Conservation (phyloP, 1,284 basidiomycete genomes). For the Rhodotorula glutinis region DNA sequence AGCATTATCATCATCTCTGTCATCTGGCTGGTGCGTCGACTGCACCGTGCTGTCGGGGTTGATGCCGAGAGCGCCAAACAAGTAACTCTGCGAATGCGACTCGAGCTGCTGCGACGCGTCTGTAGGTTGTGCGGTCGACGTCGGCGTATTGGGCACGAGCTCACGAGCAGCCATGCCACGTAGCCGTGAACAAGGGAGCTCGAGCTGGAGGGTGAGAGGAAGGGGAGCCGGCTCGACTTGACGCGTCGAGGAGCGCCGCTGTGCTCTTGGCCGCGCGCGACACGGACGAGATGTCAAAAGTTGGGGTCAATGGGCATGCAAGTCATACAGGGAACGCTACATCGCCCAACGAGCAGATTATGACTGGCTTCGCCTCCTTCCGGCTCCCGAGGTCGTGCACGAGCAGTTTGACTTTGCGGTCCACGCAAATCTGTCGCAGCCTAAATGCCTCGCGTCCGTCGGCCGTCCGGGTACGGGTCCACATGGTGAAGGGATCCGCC, state of each 20-base stretch:
- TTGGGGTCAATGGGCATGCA: too few relatives aligned
- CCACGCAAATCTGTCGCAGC: too few relatives aligned
- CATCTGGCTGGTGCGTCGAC: neutral
- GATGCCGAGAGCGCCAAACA: neutral
- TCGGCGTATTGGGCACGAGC: slow-evolving; percentile 21
- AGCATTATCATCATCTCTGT: too few relatives aligned
- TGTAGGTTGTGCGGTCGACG: neutral
- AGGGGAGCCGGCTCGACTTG: neutral
- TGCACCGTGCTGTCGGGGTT: neutral
- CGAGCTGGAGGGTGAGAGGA: neutral
- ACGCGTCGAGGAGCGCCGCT: neutral
- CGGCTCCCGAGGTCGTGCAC: too few relatives aligned
- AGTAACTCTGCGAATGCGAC: neutral
- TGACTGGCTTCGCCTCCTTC: too few relatives aligned
- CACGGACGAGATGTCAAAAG: neutral
- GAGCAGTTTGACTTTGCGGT: too few relatives aligned
- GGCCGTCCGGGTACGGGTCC: too few relatives aligned
- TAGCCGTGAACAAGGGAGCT: neutral
- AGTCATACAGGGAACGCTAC: neutral
- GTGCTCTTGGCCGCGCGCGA: neutral
- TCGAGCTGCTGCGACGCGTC: neutral
- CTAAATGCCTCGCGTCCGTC: too few relatives aligned
- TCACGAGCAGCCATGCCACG: slow-evolving; percentile 3
- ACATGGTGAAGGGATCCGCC: too few relatives aligned
- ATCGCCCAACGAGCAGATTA: neutral